Conservation (phyloP, 78 protist species). For the Dictyostelium brefeldianum region DNA sequence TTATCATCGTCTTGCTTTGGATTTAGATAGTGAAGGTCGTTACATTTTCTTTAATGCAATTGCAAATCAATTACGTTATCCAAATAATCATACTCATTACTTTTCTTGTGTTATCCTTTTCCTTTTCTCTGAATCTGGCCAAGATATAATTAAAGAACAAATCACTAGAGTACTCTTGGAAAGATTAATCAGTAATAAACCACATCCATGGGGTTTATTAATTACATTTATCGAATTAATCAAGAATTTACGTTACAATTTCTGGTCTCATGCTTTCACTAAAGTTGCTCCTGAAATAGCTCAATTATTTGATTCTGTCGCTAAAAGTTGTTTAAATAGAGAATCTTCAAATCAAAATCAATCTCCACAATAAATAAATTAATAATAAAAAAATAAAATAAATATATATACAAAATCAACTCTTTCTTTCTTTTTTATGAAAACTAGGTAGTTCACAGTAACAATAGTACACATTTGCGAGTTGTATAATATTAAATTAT, state of each 20-base stretch:
- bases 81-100: conserved; percentile 98
- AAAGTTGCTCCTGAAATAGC: conserved; percentile 95
- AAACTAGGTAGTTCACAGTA: no score
- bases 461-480: no score
- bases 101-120: conserved; percentile 95
- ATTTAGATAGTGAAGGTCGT: conserved; percentile 96
- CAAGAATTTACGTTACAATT: conserved; percentile 94
- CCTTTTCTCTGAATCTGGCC: conserved; percentile 88
- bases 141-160: conserved; percentile 93
- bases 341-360: conserved; percentile 31
- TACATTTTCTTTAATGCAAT: conserved; percentile 96
- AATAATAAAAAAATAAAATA: background rate
- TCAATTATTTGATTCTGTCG: conserved; percentile 95
- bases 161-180: conserved; percentile 98
- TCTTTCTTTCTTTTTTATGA: background rate
- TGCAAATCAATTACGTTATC: conserved; percentile 98
- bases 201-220: conserved; percentile 99
- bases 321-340: conserved; percentile 83
- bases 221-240: conserved; percentile 98
- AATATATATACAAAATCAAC: background rate
- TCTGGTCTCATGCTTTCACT: conserved; percentile 93
- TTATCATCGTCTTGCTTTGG: conserved; percentile 83
- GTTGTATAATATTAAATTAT: no score
- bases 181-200: conserved; percentile 96
- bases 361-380: background rate